phyloP scores from a whole-genome alignment of 306 rosid genomes.

The Cicer chorassanicum region DNA sequence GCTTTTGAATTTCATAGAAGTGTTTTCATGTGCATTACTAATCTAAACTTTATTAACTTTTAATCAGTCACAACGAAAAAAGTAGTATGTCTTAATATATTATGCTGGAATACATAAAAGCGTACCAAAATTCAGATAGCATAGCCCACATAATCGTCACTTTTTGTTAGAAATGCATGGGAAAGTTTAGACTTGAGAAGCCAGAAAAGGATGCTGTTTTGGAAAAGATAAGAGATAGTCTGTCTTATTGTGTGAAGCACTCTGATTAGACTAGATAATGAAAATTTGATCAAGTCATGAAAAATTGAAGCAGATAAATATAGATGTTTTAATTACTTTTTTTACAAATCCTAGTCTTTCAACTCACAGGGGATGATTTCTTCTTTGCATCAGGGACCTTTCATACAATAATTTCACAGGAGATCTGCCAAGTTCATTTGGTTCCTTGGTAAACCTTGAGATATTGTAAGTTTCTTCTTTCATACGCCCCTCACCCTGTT shows the following conservation, averaged over 20 bases:
- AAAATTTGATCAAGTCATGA: not conserved
- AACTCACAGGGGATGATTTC: constrained; percentile 31
- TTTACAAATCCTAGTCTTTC: constrained; percentile 23
- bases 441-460: constrained; percentile 66
- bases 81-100: not conserved
- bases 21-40: constrained; percentile 8
- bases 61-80: not conserved
- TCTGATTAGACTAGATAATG: not conserved
- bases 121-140: not conserved
- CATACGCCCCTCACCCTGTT: constrained; percentile 3
- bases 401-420: constrained; percentile 81
- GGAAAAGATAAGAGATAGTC: not conserved
- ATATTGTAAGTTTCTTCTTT: constrained; percentile 61
- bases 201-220: not conserved
- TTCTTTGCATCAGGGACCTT: constrained; percentile 70
- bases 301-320: not conserved
- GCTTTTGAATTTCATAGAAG: constrained; percentile 21
- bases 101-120: not conserved
- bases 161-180: constrained; percentile 17
- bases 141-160: not conserved
- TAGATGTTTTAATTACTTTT: constrained; percentile 3
- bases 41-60: constrained; percentile 19
- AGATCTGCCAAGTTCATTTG: constrained; percentile 94
- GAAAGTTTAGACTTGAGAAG: constrained; percentile 23
- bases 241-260: not conserved